Percentiles rank a stretch among this genome's conserved stretches.
Evolutionary conservation across 2,329 filamentous ascomycete species (phyloP).

Genomic region (Pyrenophora teres): DNA sequence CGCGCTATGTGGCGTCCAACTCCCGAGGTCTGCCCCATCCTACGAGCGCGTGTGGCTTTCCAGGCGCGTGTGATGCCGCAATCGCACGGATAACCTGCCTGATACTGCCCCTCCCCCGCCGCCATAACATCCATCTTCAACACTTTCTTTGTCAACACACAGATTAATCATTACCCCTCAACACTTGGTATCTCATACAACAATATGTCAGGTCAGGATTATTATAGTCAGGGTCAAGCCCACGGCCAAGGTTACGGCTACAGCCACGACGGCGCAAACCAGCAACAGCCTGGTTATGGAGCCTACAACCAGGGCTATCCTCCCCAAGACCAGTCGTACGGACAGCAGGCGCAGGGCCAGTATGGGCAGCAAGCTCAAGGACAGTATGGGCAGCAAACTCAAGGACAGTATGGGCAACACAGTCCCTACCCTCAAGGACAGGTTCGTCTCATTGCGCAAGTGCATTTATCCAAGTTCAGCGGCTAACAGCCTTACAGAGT

Average conservation of each 20-base stretch:
- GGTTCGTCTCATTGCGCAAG: constrained; percentile 18
- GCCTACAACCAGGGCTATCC: constrained; percentile 28
- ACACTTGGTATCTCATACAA: not conserved
- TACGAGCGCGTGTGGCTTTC: too few relatives aligned
- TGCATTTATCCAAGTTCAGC: not conserved
- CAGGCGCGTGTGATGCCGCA: too few relatives aligned
- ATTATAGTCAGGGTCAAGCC: constrained; percentile 39
- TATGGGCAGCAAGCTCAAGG: constrained; percentile 23
- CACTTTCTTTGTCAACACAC: too few relatives aligned
- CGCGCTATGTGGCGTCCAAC: too few relatives aligned
- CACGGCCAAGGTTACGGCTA: constrained; percentile 27
- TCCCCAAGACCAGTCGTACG: constrained; percentile 31
- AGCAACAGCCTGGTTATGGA: constrained; percentile 33
- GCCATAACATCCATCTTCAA: too few relatives aligned
- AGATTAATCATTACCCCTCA: not conserved
- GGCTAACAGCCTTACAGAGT: constrained; percentile 28
- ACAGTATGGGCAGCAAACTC: constrained; percentile 26
- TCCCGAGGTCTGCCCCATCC: too few relatives aligned
- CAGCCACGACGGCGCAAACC: constrained; percentile 31
- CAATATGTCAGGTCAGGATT: constrained; percentile 37
- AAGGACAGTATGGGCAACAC: not conserved
- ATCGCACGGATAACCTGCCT: too few relatives aligned
- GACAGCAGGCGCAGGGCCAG: constrained; percentile 36
- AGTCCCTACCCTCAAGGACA: constrained; percentile 24
- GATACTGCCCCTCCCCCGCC: too few relatives aligned